Percentiles rank a stretch among this genome's conserved stretches.
Conservation (phyloP, 2,329 filamentous ascomycete genomes). For the Apiospora aurea region DNA sequence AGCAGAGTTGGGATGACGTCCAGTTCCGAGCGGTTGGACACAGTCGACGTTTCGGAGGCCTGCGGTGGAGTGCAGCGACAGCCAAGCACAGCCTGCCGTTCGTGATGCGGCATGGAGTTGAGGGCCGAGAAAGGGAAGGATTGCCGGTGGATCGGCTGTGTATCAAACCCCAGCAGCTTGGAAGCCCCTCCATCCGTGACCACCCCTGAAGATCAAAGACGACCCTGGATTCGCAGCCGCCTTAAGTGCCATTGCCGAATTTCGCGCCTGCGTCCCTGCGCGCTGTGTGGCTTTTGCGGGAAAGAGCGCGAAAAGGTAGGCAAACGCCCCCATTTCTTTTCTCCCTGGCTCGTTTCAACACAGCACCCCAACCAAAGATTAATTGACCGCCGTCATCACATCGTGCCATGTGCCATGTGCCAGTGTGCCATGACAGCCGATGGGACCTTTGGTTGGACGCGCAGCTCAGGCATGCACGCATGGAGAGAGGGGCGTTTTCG, state of each 20-base stretch:
- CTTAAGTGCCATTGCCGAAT: too few relatives aligned
- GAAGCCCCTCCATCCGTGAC: not conserved
- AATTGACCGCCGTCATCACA: conserved; percentile 1
- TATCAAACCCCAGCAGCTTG: conserved; percentile 20
- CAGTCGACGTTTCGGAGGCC: conserved; percentile 28
- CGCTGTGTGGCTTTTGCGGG: too few relatives aligned
- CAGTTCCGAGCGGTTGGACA: conserved; percentile 18
- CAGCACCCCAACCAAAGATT: not conserved
- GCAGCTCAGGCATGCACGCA: conserved; percentile 8
- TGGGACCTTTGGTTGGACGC: not conserved
- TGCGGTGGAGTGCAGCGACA: conserved; percentile 14
- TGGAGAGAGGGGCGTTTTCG: not conserved
- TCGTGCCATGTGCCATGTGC: conserved; percentile 3
- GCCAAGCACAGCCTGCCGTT: conserved; percentile 6
- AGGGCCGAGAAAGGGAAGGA: conserved; percentile 19
- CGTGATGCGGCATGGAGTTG: conserved; percentile 24
- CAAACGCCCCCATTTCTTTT: not conserved
- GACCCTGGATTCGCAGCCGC: conserved; percentile 20
- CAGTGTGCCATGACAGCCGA: not conserved
- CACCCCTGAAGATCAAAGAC: conserved; percentile 23
- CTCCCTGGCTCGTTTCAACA: conserved; percentile 2
- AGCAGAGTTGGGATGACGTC: conserved; percentile 20
- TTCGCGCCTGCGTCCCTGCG: too few relatives aligned
- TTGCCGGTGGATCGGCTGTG: conserved; percentile 8
- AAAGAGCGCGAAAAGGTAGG: not conserved